phyloP scores from a whole-genome alignment of 1,284 basidiomycete species.

The Marasmius tenuissimus region DNA sequence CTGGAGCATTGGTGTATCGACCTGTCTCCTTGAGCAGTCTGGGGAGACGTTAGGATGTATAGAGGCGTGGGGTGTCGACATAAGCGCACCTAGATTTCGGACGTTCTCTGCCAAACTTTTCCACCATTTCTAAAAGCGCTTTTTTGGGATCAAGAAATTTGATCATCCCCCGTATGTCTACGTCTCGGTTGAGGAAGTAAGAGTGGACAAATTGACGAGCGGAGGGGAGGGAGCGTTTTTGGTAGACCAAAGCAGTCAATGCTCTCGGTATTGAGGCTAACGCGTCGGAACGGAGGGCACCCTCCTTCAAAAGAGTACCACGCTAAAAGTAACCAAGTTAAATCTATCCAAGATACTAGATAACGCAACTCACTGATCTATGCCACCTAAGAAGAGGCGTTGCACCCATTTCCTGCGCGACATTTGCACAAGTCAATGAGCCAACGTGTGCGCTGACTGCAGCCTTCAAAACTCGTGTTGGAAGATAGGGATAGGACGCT shows the following conservation, averaged over 20 bases:
- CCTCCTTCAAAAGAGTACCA: constrained; percentile 44
- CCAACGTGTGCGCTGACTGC: constrained; percentile 92
- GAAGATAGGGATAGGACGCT: constrained; percentile 86
- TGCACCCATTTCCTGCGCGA: constrained; percentile 83
- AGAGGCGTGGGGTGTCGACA: neutral
- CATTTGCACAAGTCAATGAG: constrained; percentile 76
- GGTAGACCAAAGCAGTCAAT: constrained; percentile 75
- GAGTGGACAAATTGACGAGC: constrained; percentile 85
- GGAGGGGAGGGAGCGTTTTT: constrained; percentile 74
- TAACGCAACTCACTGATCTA: constrained; percentile 50
- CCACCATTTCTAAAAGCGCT: constrained; percentile 75
- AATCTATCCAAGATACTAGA: constrained; percentile 1
- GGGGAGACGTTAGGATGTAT: constrained; percentile 11
- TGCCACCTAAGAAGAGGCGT: constrained; percentile 70
- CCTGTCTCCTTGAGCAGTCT: constrained; percentile 93
- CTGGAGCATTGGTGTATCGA: constrained; percentile 82
- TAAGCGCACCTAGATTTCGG: constrained; percentile 68
- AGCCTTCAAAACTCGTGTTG: constrained; percentile 86
- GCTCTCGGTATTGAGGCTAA: constrained; percentile 76
- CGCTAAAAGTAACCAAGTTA: constrained; percentile 35
- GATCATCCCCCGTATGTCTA: constrained; percentile 83
- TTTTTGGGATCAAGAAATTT: constrained; percentile 89
- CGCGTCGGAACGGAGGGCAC: constrained; percentile 67
- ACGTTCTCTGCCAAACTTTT: constrained; percentile 73
- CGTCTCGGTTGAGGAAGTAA: constrained; percentile 81